phyloP scores from a whole-genome alignment of 1,284 basidiomycete species.

The Phellopilus nigrolimitatus region DNA sequence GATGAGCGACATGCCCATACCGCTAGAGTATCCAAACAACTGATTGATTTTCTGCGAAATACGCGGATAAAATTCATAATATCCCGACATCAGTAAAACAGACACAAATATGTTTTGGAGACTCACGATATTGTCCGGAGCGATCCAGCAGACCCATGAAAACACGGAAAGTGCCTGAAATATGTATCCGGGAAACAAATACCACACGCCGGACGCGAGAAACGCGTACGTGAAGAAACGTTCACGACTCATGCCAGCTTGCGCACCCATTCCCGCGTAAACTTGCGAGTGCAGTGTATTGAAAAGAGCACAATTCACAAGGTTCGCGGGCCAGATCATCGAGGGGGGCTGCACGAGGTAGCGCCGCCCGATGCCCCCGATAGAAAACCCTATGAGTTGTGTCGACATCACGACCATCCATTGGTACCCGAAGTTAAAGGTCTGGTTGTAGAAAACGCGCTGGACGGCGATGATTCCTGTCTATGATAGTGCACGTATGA shows the following conservation, averaged over 20 bases:
- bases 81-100: too few relatives aligned
- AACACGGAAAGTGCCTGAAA: constrained; percentile 44
- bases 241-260: constrained; percentile 42
- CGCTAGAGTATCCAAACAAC: constrained; percentile 31
- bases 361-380: constrained; percentile 34
- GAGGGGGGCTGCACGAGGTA: constrained; percentile 36
- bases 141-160: constrained; percentile 77
- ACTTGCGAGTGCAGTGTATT: constrained; percentile 53
- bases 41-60: constrained; percentile 29
- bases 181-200: constrained; percentile 48
- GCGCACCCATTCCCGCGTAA: constrained; percentile 41
- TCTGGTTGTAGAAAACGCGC: constrained; percentile 29
- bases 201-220: constrained; percentile 42
- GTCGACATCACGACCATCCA: constrained; percentile 34
- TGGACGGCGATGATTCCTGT: constrained; percentile 41
- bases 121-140: constrained; percentile 53
- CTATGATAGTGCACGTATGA: too few relatives aligned
- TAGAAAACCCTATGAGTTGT: constrained; percentile 36
- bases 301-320: constrained; percentile 48
- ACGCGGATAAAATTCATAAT: too few relatives aligned
- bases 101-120: too few relatives aligned
- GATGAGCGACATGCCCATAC: constrained; percentile 38
- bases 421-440: constrained; percentile 20
- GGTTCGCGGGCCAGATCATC: too few relatives aligned
- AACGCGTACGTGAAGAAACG: too few relatives aligned